A percentile compares a stretch with the other conserved stretches of the same genome.
phyloP scores from a whole-genome alignment of 306 rosid genomes.

The Trichosanthes cucumerina region DNA sequence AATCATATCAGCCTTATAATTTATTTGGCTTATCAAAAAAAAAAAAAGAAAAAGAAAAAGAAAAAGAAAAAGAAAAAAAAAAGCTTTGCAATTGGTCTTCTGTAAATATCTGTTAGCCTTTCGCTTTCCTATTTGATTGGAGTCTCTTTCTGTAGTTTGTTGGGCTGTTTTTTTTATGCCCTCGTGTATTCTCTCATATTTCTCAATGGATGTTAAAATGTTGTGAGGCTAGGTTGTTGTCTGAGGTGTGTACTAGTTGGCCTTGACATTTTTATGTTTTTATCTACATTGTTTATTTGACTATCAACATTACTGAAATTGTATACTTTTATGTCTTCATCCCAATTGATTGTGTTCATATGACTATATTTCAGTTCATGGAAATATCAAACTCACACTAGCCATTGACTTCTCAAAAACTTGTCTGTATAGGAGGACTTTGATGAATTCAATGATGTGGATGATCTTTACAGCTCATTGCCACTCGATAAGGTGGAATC shows the following conservation, averaged over 20 bases:
- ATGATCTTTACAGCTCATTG: slow-evolving; percentile 73
- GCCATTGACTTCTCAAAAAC: not conserved
- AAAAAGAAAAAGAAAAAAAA: too few species aligned
- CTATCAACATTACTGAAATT: not conserved
- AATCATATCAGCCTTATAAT: not conserved
- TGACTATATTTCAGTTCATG: not conserved
- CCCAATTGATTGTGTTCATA: not conserved
- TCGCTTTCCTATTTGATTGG: too few species aligned
- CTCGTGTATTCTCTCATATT: too few species aligned
- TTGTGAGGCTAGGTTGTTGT: not conserved
- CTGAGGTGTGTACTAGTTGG: not conserved
- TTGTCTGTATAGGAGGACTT: slow-evolving; percentile 58
- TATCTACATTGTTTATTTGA: not conserved
- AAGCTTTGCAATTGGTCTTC: too few species aligned
- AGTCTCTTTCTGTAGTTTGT: too few species aligned
- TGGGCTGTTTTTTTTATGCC: too few species aligned
- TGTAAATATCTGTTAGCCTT: too few species aligned
- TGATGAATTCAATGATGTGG: slow-evolving; percentile 81
- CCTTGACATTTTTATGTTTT: not conserved
- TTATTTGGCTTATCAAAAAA: not conserved
- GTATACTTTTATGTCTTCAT: not conserved
- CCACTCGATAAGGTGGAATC: slow-evolving; percentile 91
- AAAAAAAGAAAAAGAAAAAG: too few species aligned
- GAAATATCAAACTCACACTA: not conserved
- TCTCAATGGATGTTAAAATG: not conserved